Percentiles rank a stretch among this genome's conserved stretches.
phyloP scores from a whole-genome alignment of 257 asterid genomes.

The Petunia axillaris region DNA sequence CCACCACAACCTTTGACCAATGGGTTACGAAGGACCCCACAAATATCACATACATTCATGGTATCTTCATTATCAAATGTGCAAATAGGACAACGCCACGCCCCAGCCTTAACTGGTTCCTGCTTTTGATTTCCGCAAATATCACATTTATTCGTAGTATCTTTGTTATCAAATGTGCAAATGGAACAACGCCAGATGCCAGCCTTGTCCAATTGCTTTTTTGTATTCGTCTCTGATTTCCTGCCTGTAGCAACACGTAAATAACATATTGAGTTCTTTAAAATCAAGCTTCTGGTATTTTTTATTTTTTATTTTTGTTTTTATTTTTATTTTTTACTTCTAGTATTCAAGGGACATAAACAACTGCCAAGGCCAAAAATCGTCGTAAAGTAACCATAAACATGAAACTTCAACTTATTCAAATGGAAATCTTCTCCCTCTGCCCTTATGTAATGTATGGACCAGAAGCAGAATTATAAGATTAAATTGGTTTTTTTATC shows the following conservation, averaged over 20 bases:
- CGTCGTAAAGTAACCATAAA: neutral
- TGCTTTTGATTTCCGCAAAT: constrained; percentile 58
- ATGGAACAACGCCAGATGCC: constrained; percentile 89
- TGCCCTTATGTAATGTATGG: neutral
- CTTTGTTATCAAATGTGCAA: constrained; percentile 90
- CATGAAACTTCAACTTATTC: neutral
- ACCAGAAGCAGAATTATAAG: neutral
- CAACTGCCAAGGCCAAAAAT: neutral
- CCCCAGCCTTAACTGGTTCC: constrained; percentile 46
- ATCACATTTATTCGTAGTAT: constrained; percentile 71
- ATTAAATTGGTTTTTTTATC: neutral
- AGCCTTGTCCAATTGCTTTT: constrained; percentile 40
- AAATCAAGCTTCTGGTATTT: neutral
- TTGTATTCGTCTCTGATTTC: constrained; percentile 38
- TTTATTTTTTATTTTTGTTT: too few relatives aligned
- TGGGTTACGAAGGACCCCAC: constrained; percentile 89
- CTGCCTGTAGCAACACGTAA: constrained; percentile 42
- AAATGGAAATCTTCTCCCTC: neutral
- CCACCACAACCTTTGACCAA: constrained; percentile 60
- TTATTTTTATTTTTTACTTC: too few relatives aligned
- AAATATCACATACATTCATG: constrained; percentile 81
- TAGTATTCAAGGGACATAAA: neutral
- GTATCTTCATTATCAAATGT: constrained; percentile 82
- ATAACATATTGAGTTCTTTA: constrained; percentile 26
- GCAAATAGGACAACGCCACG: constrained; percentile 93